These are phyloP conservation scores for Myrmaecium sp. DNA, from an alignment of 2,329 filamentous ascomycete genomes.

Conservation along the genomic window DNA sequence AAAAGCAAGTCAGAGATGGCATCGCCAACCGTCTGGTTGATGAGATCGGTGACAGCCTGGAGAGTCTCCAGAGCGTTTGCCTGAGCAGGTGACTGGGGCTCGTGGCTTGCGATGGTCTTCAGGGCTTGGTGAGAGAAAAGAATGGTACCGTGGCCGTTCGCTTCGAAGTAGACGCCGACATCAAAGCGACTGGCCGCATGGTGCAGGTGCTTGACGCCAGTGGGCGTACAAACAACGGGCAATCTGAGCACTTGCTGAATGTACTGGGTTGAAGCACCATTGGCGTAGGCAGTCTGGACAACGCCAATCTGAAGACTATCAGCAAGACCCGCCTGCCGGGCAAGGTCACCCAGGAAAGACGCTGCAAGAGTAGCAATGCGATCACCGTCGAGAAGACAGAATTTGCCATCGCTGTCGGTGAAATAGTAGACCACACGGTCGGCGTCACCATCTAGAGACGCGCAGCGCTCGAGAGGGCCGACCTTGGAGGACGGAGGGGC, in stretches of 20 bases:
- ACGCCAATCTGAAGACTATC: conserved; percentile 80
- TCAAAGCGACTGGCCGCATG: conserved; percentile 93
- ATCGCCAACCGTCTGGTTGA: conserved; percentile 97
- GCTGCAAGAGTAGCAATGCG: conserved; percentile 90
- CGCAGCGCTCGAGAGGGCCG: conserved; percentile 58
- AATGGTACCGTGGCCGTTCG: conserved; percentile 92
- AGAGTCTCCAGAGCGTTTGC: conserved; percentile 78
- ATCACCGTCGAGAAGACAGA: conserved; percentile 89
- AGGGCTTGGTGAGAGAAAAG: conserved; percentile 80
- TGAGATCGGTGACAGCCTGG: conserved; percentile 67
- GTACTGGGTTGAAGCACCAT: conserved; percentile 85
- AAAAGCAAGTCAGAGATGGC: conserved; percentile 91
- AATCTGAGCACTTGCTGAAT: conserved; percentile 76
- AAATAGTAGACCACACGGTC: conserved; percentile 95
- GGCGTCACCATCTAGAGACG: conserved; percentile 86
- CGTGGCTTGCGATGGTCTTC: conserved; percentile 57
- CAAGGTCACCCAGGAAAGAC: conserved; percentile 80
- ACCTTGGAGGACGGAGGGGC: conserved; percentile 72
- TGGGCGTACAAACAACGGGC: conserved; percentile 82
- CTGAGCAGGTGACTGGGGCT: conserved; percentile 82
- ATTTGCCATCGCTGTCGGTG: conserved; percentile 62
- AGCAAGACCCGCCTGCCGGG: conserved; percentile 60
- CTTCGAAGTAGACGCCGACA: conserved; percentile 95
- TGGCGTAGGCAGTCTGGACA: conserved; percentile 94
- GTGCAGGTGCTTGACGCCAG: conserved; percentile 93